A percentile compares a stretch with the other conserved stretches of the same genome.
Evolutionary conservation across 164 flowering plant genomes (phyloP).

Genomic region (Nelumbo lutea): DNA sequence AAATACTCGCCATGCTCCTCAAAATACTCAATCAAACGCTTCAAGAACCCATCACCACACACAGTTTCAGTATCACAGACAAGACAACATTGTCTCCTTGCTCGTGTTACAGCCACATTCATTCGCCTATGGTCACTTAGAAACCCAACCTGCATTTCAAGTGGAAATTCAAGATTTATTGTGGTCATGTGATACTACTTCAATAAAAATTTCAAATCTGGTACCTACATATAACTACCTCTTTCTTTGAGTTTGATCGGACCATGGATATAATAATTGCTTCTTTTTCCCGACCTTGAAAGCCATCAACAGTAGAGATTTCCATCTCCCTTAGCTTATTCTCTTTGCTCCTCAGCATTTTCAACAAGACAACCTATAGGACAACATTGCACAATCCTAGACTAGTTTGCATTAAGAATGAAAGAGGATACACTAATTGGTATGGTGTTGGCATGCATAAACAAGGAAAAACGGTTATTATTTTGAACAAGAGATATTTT

Average conservation of each 20-base stretch:
- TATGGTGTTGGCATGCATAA: neutral
- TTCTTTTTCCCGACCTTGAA: conserved; percentile 98
- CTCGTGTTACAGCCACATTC: conserved; percentile 98
- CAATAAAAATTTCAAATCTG: neutral
- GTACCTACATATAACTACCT: conserved; percentile 39
- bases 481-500: neutral
- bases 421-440: neutral
- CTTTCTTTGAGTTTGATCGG: conserved; percentile 83
- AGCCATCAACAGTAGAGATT: conserved; percentile 97
- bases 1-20: conserved; percentile 95
- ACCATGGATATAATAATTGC: conserved; percentile 97
- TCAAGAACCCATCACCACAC: conserved; percentile 69
- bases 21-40: conserved; percentile 83
- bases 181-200: neutral
- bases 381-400: conserved; percentile 1
- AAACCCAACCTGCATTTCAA: conserved; percentile 74
- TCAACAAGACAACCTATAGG: conserved; percentile 75
- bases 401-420: neutral
- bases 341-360: conserved; percentile 63
- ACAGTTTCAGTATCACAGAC: conserved; percentile 96
- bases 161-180: neutral
- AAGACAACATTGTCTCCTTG: conserved; percentile 94
- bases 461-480: neutral
- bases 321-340: conserved; percentile 76
- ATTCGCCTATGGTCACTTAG: conserved; percentile 85